These are phyloP conservation scores for Saturnispora gosingensis DNA, from an alignment of 805 yeast species.

Conservation along the genomic window DNA sequence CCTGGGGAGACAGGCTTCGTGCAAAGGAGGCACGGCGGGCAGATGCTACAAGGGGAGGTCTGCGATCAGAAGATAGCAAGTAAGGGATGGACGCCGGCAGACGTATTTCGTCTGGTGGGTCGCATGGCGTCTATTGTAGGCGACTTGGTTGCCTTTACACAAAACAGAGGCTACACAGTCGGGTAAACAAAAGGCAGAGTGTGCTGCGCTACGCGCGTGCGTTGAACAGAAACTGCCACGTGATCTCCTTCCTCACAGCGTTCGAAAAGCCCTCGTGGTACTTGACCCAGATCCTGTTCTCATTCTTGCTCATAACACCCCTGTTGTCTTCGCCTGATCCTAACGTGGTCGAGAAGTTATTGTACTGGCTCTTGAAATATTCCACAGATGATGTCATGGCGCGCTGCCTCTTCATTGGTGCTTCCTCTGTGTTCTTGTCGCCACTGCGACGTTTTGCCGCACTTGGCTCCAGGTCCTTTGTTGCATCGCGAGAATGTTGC, in stretches of 20 bases:
- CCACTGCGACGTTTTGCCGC: neutral
- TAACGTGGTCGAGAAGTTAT: constrained; percentile 5
- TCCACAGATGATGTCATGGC: constrained; percentile 24
- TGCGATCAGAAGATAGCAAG: too few species aligned
- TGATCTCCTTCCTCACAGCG: constrained; percentile 77
- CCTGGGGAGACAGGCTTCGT: too few species aligned
- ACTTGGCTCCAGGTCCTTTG: neutral
- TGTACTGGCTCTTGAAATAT: constrained; percentile 37
- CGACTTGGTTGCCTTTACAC: too few species aligned
- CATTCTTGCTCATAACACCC: constrained; percentile 18
- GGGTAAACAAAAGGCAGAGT: too few species aligned
- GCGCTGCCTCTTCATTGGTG: neutral
- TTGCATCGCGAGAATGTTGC: neutral
- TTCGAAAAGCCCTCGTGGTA: constrained; percentile 87
- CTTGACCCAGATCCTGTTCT: constrained; percentile 66
- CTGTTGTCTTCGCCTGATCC: constrained; percentile 1
- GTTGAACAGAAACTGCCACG: constrained; percentile 60
- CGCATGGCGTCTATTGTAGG: too few species aligned
- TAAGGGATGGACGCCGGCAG: too few species aligned
- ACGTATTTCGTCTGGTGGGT: too few species aligned
- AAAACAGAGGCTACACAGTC: too few species aligned
- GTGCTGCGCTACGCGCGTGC: too few species aligned
- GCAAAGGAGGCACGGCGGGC: too few species aligned
- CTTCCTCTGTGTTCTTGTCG: neutral
- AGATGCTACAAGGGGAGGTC: too few species aligned